Base-by-base conservation (phyloP, 2,329 filamentous ascomycete species). In the Lecanicillium sp. region DNA sequence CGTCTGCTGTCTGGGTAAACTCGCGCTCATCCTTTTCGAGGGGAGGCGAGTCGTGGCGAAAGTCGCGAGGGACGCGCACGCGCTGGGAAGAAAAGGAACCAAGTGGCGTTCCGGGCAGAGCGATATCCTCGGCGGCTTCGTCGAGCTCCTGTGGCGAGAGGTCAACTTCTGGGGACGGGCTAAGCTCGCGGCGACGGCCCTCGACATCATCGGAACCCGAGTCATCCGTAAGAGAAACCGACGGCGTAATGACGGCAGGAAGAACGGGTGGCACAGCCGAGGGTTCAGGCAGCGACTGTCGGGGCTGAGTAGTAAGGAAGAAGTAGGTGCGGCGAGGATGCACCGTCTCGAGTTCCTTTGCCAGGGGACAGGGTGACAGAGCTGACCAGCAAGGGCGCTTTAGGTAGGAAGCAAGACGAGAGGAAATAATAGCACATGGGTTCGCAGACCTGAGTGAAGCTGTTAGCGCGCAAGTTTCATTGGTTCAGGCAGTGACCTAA, bases 251-350 rank as follows among this genome's bases (percentile, higher is more conserved):
- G 44, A 87, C 80, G 45, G 78, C 65, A 30, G 51, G 43, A 30
- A 43, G 48, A 20, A 45, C 43, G 20, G 50, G 39, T 20, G 49
- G 43, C 9, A 47, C 41, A 31, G 52, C 51, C 71, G 48, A 51
- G 29, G 54, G 45, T 39, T 60, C 67, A 3, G 87, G 86, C 15
- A 96, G 78, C 28, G 86, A 78, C 56, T 90, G 86, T 55, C 83
- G 85, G 33, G 85, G 80, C 54, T 75, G 83, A n/a, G 85, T 94
- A 29, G 87, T 94, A 43, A 98, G 76, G 65, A 89, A 96, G 65
- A 94, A 96, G 69, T 95, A 96, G 33, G 94, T 89, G 61, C 92
- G 86, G 56, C 90, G 84, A 15, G 92, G 92, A 58, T 96, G 90
- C 30, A 90, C 83, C 29, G 85, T 81, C 58, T 95, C 87, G 39